phyloP scores from a whole-genome alignment of 768 basidiomycete species.

The Rickenella mellea region DNA sequence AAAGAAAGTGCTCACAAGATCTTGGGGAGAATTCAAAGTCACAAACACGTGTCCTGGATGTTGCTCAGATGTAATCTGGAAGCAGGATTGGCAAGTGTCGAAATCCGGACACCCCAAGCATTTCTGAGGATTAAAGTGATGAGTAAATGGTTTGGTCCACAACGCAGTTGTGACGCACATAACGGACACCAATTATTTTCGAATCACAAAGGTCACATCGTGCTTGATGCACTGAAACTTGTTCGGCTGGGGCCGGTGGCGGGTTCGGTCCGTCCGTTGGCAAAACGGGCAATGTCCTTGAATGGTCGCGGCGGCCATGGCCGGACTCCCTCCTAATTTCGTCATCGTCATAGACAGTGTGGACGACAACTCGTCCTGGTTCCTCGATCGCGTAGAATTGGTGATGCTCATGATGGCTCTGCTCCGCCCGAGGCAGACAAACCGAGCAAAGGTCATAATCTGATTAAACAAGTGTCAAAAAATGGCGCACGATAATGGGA shows the following conservation, averaged over 20 bases:
- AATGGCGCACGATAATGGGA: not conserved
- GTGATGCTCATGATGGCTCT: constrained; percentile 52
- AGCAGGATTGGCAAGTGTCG: constrained; percentile 67
- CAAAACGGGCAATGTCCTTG: not conserved
- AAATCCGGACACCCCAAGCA: constrained; percentile 78
- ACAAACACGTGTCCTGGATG: constrained; percentile 75
- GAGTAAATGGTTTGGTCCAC: not conserved
- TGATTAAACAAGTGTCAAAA: constrained; percentile 16
- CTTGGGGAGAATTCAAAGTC: constrained; percentile 40
- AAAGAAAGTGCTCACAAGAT: constrained; percentile 38
- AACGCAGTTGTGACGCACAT: constrained; percentile 35
- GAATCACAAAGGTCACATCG: constrained; percentile 74
- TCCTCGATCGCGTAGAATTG: constrained; percentile 62
- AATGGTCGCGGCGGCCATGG: constrained; percentile 2
- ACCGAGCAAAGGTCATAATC: constrained; percentile 66
- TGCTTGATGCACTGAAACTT: constrained; percentile 39
- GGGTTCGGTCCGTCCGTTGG: not conserved
- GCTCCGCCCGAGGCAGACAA: constrained; percentile 45
- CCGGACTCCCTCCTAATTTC: constrained; percentile 20
- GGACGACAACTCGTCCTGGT: constrained; percentile 57
- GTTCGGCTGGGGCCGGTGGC: not conserved
- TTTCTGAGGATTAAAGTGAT: constrained; percentile 44
- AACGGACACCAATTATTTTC: constrained; percentile 59
- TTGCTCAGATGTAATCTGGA: constrained; percentile 60
- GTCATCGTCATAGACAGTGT: constrained; percentile 42